Percentiles rank a stretch among this genome's conserved stretches.
phyloP scores from a whole-genome alignment of 2,329 filamentous ascomycete species.

The Metarhizium anisopliae region DNA sequence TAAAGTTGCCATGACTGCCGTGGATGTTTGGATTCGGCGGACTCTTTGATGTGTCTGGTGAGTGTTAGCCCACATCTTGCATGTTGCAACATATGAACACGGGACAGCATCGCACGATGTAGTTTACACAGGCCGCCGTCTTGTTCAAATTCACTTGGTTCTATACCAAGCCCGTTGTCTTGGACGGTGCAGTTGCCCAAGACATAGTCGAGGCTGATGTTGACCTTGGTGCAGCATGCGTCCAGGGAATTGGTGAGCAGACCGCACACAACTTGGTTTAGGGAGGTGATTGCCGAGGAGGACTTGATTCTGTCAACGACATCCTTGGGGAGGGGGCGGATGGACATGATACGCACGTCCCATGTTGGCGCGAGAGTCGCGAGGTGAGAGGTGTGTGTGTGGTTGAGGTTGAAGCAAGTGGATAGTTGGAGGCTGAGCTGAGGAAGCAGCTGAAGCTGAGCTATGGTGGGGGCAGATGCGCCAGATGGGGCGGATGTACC shows the following conservation, averaged over 20 bases:
- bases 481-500: too few relatives aligned
- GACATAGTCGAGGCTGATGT: slow-evolving; percentile 62
- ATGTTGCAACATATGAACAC: neutral
- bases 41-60: slow-evolving; percentile 70
- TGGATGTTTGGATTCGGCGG: slow-evolving; percentile 38
- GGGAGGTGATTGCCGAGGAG: slow-evolving; percentile 66
- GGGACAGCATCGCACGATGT: slow-evolving; percentile 49
- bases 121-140: slow-evolving; percentile 63
- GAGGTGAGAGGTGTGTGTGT: too few relatives aligned
- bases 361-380: neutral
- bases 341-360: slow-evolving; percentile 40
- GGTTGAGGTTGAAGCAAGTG: neutral
- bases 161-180: slow-evolving; percentile 77
- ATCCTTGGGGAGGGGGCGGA: slow-evolving; percentile 59
- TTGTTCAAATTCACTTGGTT: slow-evolving; percentile 60
- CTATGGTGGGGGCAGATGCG: too few relatives aligned
- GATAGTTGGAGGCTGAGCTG: neutral
- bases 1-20: slow-evolving; percentile 64
- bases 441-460: neutral
- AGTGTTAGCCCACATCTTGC: neutral
- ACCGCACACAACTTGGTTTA: slow-evolving; percentile 62
- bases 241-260: slow-evolving; percentile 81
- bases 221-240: slow-evolving; percentile 60
- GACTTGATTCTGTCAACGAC: slow-evolving; percentile 76
- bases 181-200: slow-evolving; percentile 72